Evolutionary conservation across 495 filamentous ascomycete genomes (phyloP), one percentile per base, ranked within the genome.

Genomic region (Glarea lozoyensis): DNA sequence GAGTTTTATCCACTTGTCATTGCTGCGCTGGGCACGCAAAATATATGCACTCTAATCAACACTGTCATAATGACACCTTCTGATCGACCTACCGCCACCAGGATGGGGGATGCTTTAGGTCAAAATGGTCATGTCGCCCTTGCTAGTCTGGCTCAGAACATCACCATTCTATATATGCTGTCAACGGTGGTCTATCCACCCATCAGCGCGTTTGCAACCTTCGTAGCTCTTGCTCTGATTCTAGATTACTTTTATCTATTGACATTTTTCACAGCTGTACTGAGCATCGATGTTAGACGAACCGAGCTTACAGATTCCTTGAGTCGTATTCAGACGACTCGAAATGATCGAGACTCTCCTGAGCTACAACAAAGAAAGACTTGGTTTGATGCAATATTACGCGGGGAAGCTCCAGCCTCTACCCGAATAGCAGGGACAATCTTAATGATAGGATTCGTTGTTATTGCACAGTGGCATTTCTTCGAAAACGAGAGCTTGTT

Each of bases 1-100:
- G 68, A 75, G 31, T 71, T 73, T 20, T 87, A 82, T 58, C 82
- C 82, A 0, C 69, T 82, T 7, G 79, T 84, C n/a, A 68, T 85
- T 11, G 66, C 86, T 29, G 70, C 71, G 23, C 76, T 84, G 57
- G 83, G 82, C 37, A 61, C 84, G 34, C 80, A 85, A 47, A 85
- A 86, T 50, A 82, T 82, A 45, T 75, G 84, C 55, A 68, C 79
- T 24, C 66, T 87, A 38, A 81, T 86, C 50, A 84, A 86, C 49
- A 75, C 76, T 0, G 76, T 86, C 29, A 72, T 84, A 23, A 61
- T 73, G 40, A 81, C 76, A 1, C 77, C 80, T 10, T 70, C 79
- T 0, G 71, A 77, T 48, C 66, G 76, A 46, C 70, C 68, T 34
- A 76, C 75, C 13, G 68, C 70, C 35, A 62, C 60, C 37, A 69